phyloP scores from a whole-genome alignment of 331 rosid species.

The Saraca asoca region DNA sequence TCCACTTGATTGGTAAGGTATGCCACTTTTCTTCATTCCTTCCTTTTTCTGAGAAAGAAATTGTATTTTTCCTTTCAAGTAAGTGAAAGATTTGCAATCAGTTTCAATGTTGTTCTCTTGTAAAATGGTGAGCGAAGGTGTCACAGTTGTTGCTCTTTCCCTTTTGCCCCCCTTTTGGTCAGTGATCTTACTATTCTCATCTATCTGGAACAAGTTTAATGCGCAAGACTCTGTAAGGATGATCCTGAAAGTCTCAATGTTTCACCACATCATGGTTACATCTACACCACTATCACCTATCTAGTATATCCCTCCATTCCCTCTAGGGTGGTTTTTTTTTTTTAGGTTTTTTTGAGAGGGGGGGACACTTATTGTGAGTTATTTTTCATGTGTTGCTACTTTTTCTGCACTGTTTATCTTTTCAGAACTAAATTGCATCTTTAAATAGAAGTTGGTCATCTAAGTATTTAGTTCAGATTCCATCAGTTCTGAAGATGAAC shows the following conservation, averaged over 20 bases:
- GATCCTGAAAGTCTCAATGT: constrained; percentile 11
- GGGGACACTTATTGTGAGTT: too few species aligned
- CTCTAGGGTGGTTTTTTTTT: neutral
- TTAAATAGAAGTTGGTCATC: too few species aligned
- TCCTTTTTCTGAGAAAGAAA: neutral
- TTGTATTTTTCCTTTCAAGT: constrained; percentile 1
- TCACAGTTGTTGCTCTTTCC: neutral
- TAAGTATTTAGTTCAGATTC: too few species aligned
- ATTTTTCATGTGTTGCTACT: too few species aligned
- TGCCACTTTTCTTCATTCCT: constrained; percentile 16
- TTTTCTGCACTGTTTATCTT: too few species aligned
- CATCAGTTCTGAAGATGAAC: neutral
- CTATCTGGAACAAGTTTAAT: neutral
- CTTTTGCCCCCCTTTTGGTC: neutral
- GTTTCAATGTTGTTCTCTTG: constrained; percentile 4
- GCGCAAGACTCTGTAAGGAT: constrained; percentile 9
- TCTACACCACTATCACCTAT: neutral
- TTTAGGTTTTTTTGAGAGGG: too few species aligned
- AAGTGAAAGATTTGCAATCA: constrained; percentile 8
- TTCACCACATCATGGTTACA: neutral
- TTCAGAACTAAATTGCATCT: too few species aligned
- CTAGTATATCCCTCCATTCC: neutral
- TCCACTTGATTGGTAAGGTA: constrained; percentile 98
- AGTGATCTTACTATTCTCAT: neutral
- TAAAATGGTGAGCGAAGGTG: constrained; percentile 16